Evolutionary conservation across 108 stramenopile species (phyloP).

Genomic region (Cyclotella distinguenda): DNA sequence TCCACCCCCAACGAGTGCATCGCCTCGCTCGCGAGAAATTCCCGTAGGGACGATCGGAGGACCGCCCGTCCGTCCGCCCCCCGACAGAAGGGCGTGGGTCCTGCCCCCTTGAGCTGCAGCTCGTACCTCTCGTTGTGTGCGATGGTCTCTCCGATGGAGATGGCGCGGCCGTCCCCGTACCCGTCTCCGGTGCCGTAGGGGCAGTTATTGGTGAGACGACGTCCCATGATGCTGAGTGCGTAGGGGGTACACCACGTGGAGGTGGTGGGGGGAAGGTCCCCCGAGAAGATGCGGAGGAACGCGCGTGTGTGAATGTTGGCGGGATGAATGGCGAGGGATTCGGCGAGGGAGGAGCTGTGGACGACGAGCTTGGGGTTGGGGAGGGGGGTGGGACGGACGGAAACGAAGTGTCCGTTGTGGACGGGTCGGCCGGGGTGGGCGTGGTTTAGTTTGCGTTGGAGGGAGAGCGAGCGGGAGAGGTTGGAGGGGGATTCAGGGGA

Average conservation of each 20-base stretch:
- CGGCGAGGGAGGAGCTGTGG: slow-evolving; percentile 55
- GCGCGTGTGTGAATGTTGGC: too few relatives aligned
- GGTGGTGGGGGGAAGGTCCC: too few relatives aligned
- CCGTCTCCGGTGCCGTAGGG: slow-evolving; percentile 2
- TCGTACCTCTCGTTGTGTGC: slow-evolving; percentile 59
- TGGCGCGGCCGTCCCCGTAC: slow-evolving; percentile 79
- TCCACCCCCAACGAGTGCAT: slow-evolving; percentile 90
- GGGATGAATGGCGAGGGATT: too few relatives aligned
- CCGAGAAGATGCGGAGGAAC: too few relatives aligned
- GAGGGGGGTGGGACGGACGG: slow-evolving; percentile 67
- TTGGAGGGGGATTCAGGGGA: slow-evolving; percentile 25
- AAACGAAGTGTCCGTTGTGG: slow-evolving; percentile 78
- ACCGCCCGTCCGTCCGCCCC: slow-evolving; percentile 96
- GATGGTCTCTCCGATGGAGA: slow-evolving; percentile 71
- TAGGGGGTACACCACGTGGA: neutral
- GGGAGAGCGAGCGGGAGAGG: slow-evolving; percentile 5
- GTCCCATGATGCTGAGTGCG: neutral
- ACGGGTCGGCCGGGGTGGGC: slow-evolving; percentile 55
- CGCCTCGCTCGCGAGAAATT: slow-evolving; percentile 94
- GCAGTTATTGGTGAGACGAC: neutral
- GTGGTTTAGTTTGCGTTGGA: neutral
- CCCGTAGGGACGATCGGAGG: slow-evolving; percentile 89
- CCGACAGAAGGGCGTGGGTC: slow-evolving; percentile 93
- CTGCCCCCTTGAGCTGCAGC: slow-evolving; percentile 96
- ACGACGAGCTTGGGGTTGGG: slow-evolving; percentile 61